Evolutionary conservation across 768 basidiomycete genomes (phyloP), one percentile per base, ranked within the genome.

Genomic region (Xerocomellus intermedius): DNA sequence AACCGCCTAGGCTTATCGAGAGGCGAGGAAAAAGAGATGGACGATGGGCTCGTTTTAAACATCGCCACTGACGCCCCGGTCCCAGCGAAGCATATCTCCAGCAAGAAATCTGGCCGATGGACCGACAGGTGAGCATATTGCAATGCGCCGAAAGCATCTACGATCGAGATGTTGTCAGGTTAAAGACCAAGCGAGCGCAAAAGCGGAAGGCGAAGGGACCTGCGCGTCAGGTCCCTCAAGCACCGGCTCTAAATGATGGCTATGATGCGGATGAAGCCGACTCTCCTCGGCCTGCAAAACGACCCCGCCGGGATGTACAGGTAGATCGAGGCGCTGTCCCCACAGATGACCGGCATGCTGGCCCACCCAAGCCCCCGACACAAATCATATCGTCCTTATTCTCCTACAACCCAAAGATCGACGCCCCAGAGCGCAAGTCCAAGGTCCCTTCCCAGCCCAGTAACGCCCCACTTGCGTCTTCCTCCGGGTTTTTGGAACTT

Each of bases 331-430:
- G 59, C 63, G 57, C 38, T 46, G 33, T 55, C 21, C 32, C 47
- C 14, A 42, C 56, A 54, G 28, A 58, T 57, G 38, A 58, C 52
- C 55, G 61, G 58, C 49, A 46, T 58, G 30, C 64, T 64, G 44
- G 64, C 55, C 36, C 64, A 59, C 33, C 65, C 62, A 57, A 72
- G 66, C 74, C 55, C 13, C 65, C 65, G 1, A 76, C 79, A 2
- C 87, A 89, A 61, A 74, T 94, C 55, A 91, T 96, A 57, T 97
- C 94, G 0, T 94, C 93, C 9, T 77, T 96, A 8, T 96, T 96
- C 74, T 84, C 91, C 3, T 89, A 82, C 58, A 93, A 94, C 61
- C 91, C 91, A 2, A 82, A 82, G 67, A 68, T 89, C 22, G 79
- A 83, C n/a, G 58, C 62, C 0, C 80, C 80, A 16, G 66, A 63